Base-by-base conservation (phyloP, 2,329 filamentous ascomycete species). In the Fusarium liriodendri region DNA sequence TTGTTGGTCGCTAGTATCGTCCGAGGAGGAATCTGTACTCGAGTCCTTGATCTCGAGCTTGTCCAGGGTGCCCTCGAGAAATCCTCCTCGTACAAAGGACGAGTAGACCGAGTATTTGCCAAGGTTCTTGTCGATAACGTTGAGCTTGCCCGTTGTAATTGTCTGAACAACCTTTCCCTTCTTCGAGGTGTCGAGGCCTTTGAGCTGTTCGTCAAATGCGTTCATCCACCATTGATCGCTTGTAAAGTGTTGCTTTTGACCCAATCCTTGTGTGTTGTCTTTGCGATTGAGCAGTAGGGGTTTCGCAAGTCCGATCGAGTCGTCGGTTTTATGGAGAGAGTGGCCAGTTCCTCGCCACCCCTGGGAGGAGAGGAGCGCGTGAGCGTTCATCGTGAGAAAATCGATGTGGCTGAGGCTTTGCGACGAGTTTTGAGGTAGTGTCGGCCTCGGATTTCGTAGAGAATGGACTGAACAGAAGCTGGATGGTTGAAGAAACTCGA, bases 151-250 rank as follows among this genome's bases (percentile, higher is more conserved):
- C 66, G 86, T 85, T 35, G 83, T 85, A 72, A 89, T 81, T 68
- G 89, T 88, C 86, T 92, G 84, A 76, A 89, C 83, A 65, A 90
- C 85, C 76, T 86, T 84, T 62, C 90, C 87, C 74, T 89, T 83
- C 74, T 87, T 86, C 27, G 87, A 87, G 2, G 89, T 91, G 80
- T 94, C 93, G 62, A 98, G 88, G 5, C 92, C 93, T 82, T 97
- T 93, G 74, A 98, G 85, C 65, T 95, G 95, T 81, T 95, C 92
- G 83, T 98, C 96, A 76, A 98, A 98, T 13, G 97, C 97, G 67
- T 94, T 93, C 83, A 98, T 88, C 97, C 97, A 99, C 97, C 97
- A 99, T 82, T 98, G 95, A 80, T 98, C 96, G 76, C 87, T 89
- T 25, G 88, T 89, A 71, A 87, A 87, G 72, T 91, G 89, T 67